A percentile compares a stretch with the other conserved stretches of the same genome.
Conservation (phyloP, 441 rosid species). For the Corymbia citriodora region DNA sequence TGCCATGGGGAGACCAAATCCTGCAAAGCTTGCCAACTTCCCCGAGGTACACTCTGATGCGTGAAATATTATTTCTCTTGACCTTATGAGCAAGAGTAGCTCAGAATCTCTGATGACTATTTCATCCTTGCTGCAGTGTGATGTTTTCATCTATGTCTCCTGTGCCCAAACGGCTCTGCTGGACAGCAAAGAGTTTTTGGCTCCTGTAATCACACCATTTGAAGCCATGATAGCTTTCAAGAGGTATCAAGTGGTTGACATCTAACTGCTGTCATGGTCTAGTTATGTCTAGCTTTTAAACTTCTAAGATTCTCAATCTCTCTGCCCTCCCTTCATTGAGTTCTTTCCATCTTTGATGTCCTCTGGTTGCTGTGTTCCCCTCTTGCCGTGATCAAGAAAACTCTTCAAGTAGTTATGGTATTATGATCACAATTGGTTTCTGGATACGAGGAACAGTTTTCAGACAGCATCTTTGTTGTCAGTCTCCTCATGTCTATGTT, state of each 20-base stretch:
- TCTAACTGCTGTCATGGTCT: background rate
- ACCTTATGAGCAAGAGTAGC: background rate
- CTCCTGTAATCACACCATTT: conserved; percentile 88
- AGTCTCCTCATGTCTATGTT: background rate
- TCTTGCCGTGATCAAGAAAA: background rate
- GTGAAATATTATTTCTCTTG: background rate
- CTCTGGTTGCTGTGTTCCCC: background rate
- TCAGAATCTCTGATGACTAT: background rate
- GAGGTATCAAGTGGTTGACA: conserved; percentile 33
- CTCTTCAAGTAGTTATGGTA: background rate
- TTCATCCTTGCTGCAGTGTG: conserved; percentile 45
- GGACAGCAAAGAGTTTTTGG: conserved; percentile 89
- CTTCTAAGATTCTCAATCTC: background rate
- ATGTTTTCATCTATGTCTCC: conserved; percentile 77
- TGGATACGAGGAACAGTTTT: background rate
- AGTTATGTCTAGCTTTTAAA: background rate
- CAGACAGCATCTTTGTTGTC: background rate
- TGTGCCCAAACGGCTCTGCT: conserved; percentile 89
- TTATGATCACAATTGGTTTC: background rate
- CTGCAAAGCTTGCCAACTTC: conserved; percentile 96
- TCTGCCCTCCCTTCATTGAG: background rate
- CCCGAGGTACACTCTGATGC: conserved; percentile 53
- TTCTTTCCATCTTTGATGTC: background rate
- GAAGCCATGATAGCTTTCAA: conserved; percentile 88
- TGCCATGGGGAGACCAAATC: conserved; percentile 93